These are phyloP conservation scores for Alternaria burnsii DNA, from an alignment of 2,329 filamentous ascomycete species.

Conservation along the genomic window DNA sequence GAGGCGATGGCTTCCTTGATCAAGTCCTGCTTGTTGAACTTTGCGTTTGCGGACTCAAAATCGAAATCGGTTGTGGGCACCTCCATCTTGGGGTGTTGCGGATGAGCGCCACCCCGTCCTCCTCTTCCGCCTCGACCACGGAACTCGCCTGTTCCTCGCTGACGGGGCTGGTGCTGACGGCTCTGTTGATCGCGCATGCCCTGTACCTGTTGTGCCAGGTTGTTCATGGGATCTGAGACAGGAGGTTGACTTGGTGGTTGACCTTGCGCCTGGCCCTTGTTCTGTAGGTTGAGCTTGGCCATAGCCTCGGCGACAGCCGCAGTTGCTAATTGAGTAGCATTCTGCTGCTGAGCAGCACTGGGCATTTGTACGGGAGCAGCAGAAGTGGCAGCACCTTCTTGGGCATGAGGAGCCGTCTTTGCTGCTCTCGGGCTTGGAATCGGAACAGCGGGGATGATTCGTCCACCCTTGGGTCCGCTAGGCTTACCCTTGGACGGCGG, in stretches of 20 bases:
- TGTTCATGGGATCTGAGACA: constrained; percentile 65
- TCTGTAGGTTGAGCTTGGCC: constrained; percentile 68
- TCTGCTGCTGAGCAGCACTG: constrained; percentile 55
- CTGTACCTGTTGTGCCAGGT: constrained; percentile 76
- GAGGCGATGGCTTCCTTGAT: constrained; percentile 87
- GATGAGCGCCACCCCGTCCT: constrained; percentile 52
- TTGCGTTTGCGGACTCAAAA: constrained; percentile 84
- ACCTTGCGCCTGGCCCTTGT: constrained; percentile 26
- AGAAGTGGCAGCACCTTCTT: constrained; percentile 29
- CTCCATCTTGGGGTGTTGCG: constrained; percentile 72
- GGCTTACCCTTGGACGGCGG: constrained; percentile 49
- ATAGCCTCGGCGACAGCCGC: constrained; percentile 83
- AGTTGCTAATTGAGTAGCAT: constrained; percentile 77
- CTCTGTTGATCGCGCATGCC: constrained; percentile 76
- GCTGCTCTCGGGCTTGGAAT: constrained; percentile 58
- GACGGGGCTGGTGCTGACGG: constrained; percentile 58
- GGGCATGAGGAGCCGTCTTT: constrained; percentile 50
- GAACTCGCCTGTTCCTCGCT: constrained; percentile 53
- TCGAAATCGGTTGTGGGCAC: constrained; percentile 93
- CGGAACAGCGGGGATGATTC: constrained; percentile 72
- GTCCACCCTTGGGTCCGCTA: constrained; percentile 57
- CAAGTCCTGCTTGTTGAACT: constrained; percentile 87
- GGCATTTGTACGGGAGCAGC: constrained; percentile 38
- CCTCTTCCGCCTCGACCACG: constrained; percentile 58
- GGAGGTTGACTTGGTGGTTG: constrained; percentile 29